Conservation (phyloP, 805 yeast species). For the Nakazawaea holstii region DNA sequence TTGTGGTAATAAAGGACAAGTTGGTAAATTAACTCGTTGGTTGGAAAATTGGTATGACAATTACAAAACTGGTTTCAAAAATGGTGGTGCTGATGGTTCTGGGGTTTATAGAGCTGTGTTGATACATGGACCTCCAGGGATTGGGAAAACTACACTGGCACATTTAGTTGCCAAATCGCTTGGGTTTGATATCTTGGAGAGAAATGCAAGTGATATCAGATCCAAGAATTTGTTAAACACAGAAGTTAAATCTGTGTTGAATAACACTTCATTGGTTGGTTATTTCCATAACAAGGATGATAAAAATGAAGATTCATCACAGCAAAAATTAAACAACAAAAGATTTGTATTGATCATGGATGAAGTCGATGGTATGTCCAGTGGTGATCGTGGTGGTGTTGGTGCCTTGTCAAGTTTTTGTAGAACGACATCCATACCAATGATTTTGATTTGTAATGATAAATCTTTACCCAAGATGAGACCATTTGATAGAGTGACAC, state of each 20-base stretch:
- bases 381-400: conserved; percentile 98
- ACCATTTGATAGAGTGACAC: conserved; percentile 81
- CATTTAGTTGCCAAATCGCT: conserved; percentile 64
- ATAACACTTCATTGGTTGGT: conserved; percentile 81
- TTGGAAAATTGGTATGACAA: conserved; percentile 66
- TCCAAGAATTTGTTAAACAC: conserved; percentile 71
- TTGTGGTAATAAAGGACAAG: conserved; percentile 85
- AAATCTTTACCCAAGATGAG: conserved; percentile 91
- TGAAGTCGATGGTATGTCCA: conserved; percentile 99
- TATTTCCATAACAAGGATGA: conserved; percentile 44
- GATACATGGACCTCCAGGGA: conserved; percentile 85
- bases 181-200: conserved; percentile 72
- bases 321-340: conserved; percentile 33
- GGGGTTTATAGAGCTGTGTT: conserved; percentile 77
- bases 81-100: conserved; percentile 56
- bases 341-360: conserved; percentile 90
- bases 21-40: conserved; percentile 69
- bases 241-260: conserved; percentile 64
- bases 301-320: conserved; percentile 16
- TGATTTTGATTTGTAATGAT: conserved; percentile 92
- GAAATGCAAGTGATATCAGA: conserved; percentile 86
- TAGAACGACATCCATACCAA: conserved; percentile 78
- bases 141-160: conserved; percentile 81
- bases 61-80: conserved; percentile 49
- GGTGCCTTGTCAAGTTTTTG: conserved; percentile 90